phyloP scores from a whole-genome alignment of 2,329 filamentous ascomycete genomes.

The Penicillium glabrum region DNA sequence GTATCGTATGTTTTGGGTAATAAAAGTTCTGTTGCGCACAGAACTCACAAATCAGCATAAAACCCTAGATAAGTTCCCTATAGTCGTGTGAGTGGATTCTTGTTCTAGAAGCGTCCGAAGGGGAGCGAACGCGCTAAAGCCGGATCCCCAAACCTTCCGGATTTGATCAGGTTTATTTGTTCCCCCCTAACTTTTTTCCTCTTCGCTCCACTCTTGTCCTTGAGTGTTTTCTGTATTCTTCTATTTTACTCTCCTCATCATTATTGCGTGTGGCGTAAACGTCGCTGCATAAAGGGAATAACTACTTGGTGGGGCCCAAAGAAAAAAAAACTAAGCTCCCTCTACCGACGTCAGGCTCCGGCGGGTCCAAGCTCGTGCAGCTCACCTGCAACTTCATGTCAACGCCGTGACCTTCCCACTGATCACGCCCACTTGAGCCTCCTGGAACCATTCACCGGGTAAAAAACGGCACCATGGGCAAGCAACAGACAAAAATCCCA shows the following conservation, averaged over 20 bases:
- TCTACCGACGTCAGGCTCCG: conserved; percentile 6
- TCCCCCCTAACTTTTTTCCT: neutral
- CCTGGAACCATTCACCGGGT: neutral
- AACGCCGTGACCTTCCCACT: conserved; percentile 4
- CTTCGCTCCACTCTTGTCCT: neutral
- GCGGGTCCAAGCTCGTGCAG: conserved; percentile 19
- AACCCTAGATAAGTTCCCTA: neutral
- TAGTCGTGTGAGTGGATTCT: neutral
- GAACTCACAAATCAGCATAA: neutral
- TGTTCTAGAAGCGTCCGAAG: neutral
- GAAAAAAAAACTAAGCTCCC: conserved; percentile 4
- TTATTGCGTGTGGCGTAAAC: neutral
- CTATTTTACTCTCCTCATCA: neutral
- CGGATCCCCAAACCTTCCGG: conserved; percentile 14
- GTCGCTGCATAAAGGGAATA: neutral
- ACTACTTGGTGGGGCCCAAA: conserved; percentile 2
- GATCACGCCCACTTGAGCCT: conserved; percentile 1
- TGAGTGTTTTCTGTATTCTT: too few species aligned
- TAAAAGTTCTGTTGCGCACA: neutral
- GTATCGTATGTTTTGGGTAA: neutral
- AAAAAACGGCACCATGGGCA: conserved; percentile 30
- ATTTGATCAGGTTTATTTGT: conserved; percentile 3
- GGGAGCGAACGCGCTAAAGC: neutral
- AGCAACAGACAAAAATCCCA: conserved; percentile 39
- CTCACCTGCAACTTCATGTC: conserved; percentile 17